A percentile compares a stretch with the other conserved stretches of the same genome.
phyloP scores from a whole-genome alignment of 176 grass and related monocot species.

The Phoenix dactylifera region DNA sequence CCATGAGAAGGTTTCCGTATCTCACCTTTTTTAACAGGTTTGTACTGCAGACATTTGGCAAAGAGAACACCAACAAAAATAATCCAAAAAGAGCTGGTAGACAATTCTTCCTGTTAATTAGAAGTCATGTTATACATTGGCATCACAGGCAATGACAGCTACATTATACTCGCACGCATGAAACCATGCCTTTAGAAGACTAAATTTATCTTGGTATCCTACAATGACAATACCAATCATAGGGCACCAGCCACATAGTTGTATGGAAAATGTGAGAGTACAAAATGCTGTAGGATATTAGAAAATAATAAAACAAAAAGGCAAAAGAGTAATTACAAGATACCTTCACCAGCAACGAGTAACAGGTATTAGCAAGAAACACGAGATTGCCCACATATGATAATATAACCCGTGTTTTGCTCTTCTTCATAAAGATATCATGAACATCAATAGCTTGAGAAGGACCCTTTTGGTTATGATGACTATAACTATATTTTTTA shows the following conservation, averaged over 20 bases:
- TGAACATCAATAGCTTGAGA: conserved; percentile 40
- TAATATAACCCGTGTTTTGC: conserved; percentile 26
- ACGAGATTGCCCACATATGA: conserved; percentile 18
- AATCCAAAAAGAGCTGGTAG: conserved; percentile 45
- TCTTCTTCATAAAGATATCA: conserved; percentile 39
- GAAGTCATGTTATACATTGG: conserved; percentile 3
- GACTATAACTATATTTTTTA: conserved; percentile 30
- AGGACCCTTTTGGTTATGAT: conserved; percentile 4
- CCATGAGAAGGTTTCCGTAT: neutral
- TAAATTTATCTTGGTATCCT: too few relatives aligned
- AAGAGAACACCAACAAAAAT: conserved; percentile 30
- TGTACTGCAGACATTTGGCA: conserved; percentile 42
- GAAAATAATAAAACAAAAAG: neutral
- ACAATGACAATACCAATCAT: neutral
- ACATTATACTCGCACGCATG: neutral
- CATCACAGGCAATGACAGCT: neutral
- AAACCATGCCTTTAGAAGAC: neutral
- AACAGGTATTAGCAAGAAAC: conserved; percentile 34
- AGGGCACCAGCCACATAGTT: neutral
- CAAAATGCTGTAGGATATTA: neutral
- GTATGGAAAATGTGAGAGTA: neutral
- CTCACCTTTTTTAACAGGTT: conserved; percentile 73
- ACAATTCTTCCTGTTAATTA: conserved; percentile 42
- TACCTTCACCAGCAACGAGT: conserved; percentile 40
- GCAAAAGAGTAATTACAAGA: too few relatives aligned